phyloP scores from a whole-genome alignment of 768 basidiomycete genomes.

The Psilocybe azurescens region DNA sequence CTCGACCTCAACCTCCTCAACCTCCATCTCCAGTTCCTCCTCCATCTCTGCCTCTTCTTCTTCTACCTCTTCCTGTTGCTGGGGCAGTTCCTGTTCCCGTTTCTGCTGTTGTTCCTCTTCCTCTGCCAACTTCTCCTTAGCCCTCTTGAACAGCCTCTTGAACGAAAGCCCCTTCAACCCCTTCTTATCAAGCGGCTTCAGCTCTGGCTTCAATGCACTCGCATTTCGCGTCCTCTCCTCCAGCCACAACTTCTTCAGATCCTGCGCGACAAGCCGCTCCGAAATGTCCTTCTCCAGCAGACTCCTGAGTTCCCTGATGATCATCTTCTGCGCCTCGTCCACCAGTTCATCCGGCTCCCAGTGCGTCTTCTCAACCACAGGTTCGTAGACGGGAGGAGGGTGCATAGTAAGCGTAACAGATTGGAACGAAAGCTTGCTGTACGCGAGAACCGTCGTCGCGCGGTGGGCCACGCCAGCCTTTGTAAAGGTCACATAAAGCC shows the following conservation, averaged over 20 bases:
- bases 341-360: constrained; percentile 62
- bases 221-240: constrained; percentile 50
- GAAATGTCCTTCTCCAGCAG: constrained; percentile 69
- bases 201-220: constrained; percentile 22
- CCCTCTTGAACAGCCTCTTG: constrained; percentile 39
- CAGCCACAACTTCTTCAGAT: constrained; percentile 55
- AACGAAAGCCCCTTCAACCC: constrained; percentile 52
- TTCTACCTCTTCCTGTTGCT: constrained; percentile 36
- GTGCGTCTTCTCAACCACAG: constrained; percentile 43
- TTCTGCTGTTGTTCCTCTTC: constrained; percentile 21
- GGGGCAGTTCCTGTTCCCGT: neutral
- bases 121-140: constrained; percentile 38
- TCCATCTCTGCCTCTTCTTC: constrained; percentile 40
- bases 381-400: constrained; percentile 40
- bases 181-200: constrained; percentile 39
- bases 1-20: constrained; percentile 37
- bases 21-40: constrained; percentile 44
- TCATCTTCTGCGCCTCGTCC: constrained; percentile 56
- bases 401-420: constrained; percentile 61
- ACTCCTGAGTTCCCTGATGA: constrained; percentile 59
- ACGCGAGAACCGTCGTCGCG: constrained; percentile 67
- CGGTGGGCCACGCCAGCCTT: constrained; percentile 65
- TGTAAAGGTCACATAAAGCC: constrained; percentile 85
- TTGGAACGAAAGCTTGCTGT: constrained; percentile 62
- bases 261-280: constrained; percentile 61